Conservation (phyloP, 1,139 yeast genomes). For the Suzukiozyma palmioleophila region DNA sequence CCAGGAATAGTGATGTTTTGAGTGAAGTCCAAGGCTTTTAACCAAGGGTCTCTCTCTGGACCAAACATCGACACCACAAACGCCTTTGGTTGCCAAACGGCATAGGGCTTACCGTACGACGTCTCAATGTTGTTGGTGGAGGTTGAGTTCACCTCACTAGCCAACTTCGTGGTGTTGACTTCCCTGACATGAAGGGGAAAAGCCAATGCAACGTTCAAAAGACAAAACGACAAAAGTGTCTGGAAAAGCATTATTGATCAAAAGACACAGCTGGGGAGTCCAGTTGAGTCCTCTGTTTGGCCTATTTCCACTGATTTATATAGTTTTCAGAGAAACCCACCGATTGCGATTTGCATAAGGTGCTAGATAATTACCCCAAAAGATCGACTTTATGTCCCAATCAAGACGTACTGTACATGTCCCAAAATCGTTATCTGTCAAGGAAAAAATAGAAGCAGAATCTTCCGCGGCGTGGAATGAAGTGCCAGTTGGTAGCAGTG, state of each 20-base stretch:
- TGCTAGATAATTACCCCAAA: too few species aligned
- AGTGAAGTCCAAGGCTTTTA: slow-evolving; percentile 40
- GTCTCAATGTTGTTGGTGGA: slow-evolving; percentile 19
- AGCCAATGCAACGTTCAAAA: background rate
- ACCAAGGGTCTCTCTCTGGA: slow-evolving; percentile 54
- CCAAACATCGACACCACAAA: slow-evolving; percentile 55
- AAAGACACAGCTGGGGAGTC: too few species aligned
- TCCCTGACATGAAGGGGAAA: slow-evolving; percentile 11
- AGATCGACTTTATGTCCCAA: too few species aligned
- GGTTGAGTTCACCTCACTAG: slow-evolving; percentile 10
- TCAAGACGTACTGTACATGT: too few species aligned
- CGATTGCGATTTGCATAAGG: too few species aligned
- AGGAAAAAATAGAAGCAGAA: too few species aligned
- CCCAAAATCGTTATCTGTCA: too few species aligned
- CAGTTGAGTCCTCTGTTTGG: too few species aligned
- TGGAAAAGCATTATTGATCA: background rate
- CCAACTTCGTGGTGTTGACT: slow-evolving; percentile 16
- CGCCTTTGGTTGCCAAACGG: slow-evolving; percentile 49
- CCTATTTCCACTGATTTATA: too few species aligned
- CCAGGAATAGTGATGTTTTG: slow-evolving; percentile 59
- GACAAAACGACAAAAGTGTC: background rate
- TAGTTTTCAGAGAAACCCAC: too few species aligned
- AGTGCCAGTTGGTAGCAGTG: too few species aligned
- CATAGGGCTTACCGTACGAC: slow-evolving; percentile 30
- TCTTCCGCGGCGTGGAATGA: too few species aligned